Evolutionary conservation across 306 rosid genomes (phyloP), one percentile per base, ranked within the genome.

Genomic region (Ochetophila trinervis): DNA sequence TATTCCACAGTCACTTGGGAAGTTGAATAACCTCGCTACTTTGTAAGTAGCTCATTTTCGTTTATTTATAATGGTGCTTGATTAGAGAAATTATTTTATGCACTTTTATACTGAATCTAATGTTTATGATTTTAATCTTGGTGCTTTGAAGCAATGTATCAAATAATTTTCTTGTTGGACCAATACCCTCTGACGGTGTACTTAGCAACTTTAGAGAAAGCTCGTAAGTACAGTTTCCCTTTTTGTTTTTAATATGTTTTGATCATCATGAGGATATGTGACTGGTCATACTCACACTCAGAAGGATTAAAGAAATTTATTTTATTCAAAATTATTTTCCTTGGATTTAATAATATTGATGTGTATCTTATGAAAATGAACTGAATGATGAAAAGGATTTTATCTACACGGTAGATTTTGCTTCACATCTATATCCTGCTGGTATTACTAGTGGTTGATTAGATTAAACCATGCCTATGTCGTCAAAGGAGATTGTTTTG

Each of bases 151-250:
- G 99, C 79, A 94, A 94, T 63, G 83, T 86, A 56, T 94, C 99
- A 60, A 78, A 88, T 72, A 94, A 90, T 77, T 94, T 88, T 90
- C 95, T 94, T 79, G 87, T 83, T n/a, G 99, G 99, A 73, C 74
- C 82, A 75, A 88, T 94, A 79, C 99, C 99, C 24, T 80, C 80
- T 57, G 96, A 86, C 66, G 97, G 99, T 42, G 85, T 86, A 77
- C 91, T 94, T 63, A 74, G 69, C 82, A 82, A 78, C 76, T 94
- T 86, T 66, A 70, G 71, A 3, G 96, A 69, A 63, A 83, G 84
- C 87, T 94, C 97, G 96, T 94, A 88, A 86, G 99, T 86, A 56
- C 48, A 55, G 51, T 65, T 53, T 51, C 62, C 60, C 60, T 63
- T 74, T 24, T 47, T 23, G 12, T 37, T 53, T 63, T 73, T 51